A percentile compares a stretch with the other conserved stretches of the same genome.
These are phyloP conservation scores for Thermomyces lanuginosus DNA, from an alignment of 2,329 filamentous ascomycete genomes.

Conservation along the genomic window DNA sequence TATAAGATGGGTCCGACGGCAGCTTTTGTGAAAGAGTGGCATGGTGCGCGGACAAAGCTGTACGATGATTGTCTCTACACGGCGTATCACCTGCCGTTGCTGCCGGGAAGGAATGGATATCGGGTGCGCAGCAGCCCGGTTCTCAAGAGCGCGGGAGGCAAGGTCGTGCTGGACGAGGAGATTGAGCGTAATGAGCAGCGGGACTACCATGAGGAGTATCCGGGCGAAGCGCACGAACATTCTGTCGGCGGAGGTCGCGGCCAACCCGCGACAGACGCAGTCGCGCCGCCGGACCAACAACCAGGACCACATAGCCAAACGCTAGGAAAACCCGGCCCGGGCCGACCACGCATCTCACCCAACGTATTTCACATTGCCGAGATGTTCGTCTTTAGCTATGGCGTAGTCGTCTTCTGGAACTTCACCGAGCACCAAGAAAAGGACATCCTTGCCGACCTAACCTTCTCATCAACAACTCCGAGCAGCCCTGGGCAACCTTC, in stretches of 20 bases:
- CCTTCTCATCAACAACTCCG: slow-evolving; percentile 46
- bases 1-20: slow-evolving; percentile 84
- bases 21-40: slow-evolving; percentile 70
- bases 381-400: slow-evolving; percentile 94
- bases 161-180: slow-evolving; percentile 82
- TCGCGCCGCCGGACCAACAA: slow-evolving; percentile 4
- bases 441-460: slow-evolving; percentile 84
- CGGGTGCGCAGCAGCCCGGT: slow-evolving; percentile 79
- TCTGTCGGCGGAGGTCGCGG: slow-evolving; percentile 23
- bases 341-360: slow-evolving; percentile 40
- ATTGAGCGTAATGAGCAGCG: slow-evolving; percentile 85
- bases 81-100: slow-evolving; percentile 79
- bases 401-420: slow-evolving; percentile 97
- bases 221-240: slow-evolving; percentile 45
- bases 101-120: slow-evolving; percentile 75
- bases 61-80: slow-evolving; percentile 97
- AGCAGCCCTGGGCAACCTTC: too few species aligned
- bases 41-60: slow-evolving; percentile 82
- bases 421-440: slow-evolving; percentile 94
- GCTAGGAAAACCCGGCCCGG: too few species aligned
- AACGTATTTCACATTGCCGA: slow-evolving; percentile 72
- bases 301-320: too few species aligned
- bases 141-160: slow-evolving; percentile 80
- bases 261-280: slow-evolving; percentile 1
- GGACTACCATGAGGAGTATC: slow-evolving; percentile 83